These are phyloP conservation scores for Alternaria consortialis DNA, from an alignment of 2,329 filamentous ascomycete genomes.

Conservation along the genomic window DNA sequence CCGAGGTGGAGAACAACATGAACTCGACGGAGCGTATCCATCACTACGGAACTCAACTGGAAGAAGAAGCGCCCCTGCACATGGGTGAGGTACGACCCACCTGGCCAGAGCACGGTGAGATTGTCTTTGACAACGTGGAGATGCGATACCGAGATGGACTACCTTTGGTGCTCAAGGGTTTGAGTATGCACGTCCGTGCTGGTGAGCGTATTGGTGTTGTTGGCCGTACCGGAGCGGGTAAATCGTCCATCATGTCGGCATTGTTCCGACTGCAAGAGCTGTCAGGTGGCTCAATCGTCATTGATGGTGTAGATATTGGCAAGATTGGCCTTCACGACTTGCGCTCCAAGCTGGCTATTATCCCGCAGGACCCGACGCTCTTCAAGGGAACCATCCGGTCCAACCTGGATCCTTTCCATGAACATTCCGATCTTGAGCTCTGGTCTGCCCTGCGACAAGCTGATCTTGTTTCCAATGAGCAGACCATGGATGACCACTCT, in stretches of 20 bases:
- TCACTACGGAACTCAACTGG: conserved; percentile 86
- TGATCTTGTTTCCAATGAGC: conserved; percentile 68
- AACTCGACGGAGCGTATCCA: conserved; percentile 92
- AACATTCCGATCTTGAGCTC: conserved; percentile 79
- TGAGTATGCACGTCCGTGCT: conserved; percentile 72
- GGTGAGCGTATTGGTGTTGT: conserved; percentile 85
- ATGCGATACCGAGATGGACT: conserved; percentile 62
- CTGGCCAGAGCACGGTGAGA: conserved; percentile 88
- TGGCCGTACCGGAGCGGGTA: conserved; percentile 82
- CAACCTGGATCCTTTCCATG: conserved; percentile 82
- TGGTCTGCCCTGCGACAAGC: conserved; percentile 82
- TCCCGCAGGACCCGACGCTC: conserved; percentile 84
- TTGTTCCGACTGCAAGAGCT: conserved; percentile 74
- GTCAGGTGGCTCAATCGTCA: conserved; percentile 57
- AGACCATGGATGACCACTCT: conserved; percentile 56
- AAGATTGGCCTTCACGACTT: conserved; percentile 79
- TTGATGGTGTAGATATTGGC: conserved; percentile 67
- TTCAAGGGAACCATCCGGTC: conserved; percentile 82
- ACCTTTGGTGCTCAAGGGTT: conserved; percentile 59
- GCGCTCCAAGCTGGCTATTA: conserved; percentile 79
- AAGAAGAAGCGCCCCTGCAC: conserved; percentile 87
- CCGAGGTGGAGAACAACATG: conserved; percentile 98
- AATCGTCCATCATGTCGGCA: conserved; percentile 83
- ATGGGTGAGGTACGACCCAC: conserved; percentile 72
- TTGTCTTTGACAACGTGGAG: conserved; percentile 60